Conservation (phyloP, 805 yeast species). For the Wickerhamiella azymoides region DNA sequence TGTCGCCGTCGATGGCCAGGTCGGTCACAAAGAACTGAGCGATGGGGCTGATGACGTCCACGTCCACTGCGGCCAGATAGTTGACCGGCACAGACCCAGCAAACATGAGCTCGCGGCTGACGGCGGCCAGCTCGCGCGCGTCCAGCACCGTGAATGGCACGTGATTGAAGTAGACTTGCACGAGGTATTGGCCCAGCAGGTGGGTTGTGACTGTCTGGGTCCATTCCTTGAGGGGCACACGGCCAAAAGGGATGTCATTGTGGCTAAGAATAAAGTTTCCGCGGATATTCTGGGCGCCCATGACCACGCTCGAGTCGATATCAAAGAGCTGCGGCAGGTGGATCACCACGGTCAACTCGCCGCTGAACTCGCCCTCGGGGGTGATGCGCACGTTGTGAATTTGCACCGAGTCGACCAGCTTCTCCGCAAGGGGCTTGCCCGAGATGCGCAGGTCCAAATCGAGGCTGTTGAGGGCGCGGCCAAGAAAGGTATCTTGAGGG, state of each 20-base stretch:
- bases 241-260: constrained; percentile 30
- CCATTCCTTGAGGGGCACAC: constrained; percentile 35
- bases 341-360: constrained; percentile 19
- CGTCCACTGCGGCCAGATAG: constrained; percentile 30
- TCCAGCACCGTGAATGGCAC: constrained; percentile 33
- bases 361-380: constrained; percentile 14
- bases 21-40: constrained; percentile 23
- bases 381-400: constrained; percentile 18
- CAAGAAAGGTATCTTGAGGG: constrained; percentile 13
- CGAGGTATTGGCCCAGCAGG: constrained; percentile 20
- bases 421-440: constrained; percentile 19
- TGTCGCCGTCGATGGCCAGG: constrained; percentile 17
- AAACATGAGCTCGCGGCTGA: constrained; percentile 31
- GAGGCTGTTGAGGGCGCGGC: constrained; percentile 9
- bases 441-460: constrained; percentile 12
- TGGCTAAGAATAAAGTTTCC: constrained; percentile 33
- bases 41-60: constrained; percentile 21
- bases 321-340: constrained; percentile 18
- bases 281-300: constrained; percentile 28
- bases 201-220: constrained; percentile 26
- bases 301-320: constrained; percentile 15
- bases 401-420: constrained; percentile 20
- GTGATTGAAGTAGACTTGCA: constrained; percentile 30
- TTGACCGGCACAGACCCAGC: constrained; percentile 29
- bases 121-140: constrained; percentile 29